These are phyloP conservation scores for Suhomyces tanzawaensis DNA, from an alignment of 805 yeast species.

Conservation along the genomic window DNA sequence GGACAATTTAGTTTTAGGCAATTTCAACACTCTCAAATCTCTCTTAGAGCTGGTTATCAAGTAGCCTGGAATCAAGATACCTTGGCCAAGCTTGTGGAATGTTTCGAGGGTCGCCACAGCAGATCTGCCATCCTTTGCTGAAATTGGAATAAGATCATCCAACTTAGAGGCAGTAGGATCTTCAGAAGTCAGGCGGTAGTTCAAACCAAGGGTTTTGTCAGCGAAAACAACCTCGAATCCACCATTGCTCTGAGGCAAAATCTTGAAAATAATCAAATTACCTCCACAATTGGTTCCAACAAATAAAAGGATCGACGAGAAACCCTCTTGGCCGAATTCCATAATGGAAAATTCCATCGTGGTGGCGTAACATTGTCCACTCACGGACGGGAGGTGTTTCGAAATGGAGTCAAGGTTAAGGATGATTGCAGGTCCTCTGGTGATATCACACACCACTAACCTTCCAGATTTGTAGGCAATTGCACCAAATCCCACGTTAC, in stretches of 20 bases:
- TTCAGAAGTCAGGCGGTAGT: conserved; percentile 29
- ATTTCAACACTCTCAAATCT: conserved; percentile 62
- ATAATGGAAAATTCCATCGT: conserved; percentile 71
- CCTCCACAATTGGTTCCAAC: conserved; percentile 80
- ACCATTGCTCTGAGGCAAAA: conserved; percentile 56
- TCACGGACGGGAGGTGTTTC: conserved; percentile 30
- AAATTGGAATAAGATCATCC: conserved; percentile 55
- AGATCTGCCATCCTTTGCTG: conserved; percentile 57
- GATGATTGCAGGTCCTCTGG: conserved; percentile 74
- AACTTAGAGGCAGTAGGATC: conserved; percentile 54
- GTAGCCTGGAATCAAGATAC: conserved; percentile 60
- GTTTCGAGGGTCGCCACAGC: conserved; percentile 60
- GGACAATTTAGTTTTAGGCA: conserved; percentile 60
- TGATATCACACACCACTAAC: conserved; percentile 64
- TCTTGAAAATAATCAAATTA: conserved; percentile 57
- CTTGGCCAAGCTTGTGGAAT: conserved; percentile 59
- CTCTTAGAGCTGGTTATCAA: conserved; percentile 52
- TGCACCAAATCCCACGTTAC: conserved; percentile 81
- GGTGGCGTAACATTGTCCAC: conserved; percentile 45
- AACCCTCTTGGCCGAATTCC: conserved; percentile 62
- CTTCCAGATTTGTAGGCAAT: conserved; percentile 77
- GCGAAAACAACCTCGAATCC: conserved; percentile 61
- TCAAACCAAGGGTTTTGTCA: conserved; percentile 39
- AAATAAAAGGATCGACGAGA: conserved; percentile 66
- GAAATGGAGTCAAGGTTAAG: conserved; percentile 34